These are phyloP conservation scores for Marsdenia floribunda DNA, from an alignment of 257 asterid species.

Conservation along the genomic window DNA sequence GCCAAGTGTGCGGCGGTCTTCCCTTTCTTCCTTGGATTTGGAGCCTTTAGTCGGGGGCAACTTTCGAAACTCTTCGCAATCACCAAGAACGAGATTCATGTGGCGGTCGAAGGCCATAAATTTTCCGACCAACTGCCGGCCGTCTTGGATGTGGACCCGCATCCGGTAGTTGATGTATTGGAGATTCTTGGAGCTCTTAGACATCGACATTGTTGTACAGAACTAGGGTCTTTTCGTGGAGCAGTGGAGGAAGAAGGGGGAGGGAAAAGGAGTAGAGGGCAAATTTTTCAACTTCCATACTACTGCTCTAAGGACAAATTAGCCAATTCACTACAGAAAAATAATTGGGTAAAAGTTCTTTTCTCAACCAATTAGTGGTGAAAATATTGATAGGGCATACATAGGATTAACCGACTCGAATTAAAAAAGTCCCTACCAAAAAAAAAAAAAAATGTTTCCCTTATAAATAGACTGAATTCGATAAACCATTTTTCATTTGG, in stretches of 20 bases:
- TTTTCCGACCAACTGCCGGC: constrained; percentile 83
- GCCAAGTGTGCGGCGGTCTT: constrained; percentile 90
- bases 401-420: no score
- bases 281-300: no score
- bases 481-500: no score
- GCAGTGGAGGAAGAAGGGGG: not conserved
- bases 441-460: no score
- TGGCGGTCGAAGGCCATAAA: constrained; percentile 98
- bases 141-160: constrained; percentile 92
- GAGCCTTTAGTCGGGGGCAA: constrained; percentile 77
- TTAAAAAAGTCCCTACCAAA: no score
- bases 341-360: no score
- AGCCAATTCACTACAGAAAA: no score
- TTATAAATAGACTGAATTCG: no score
- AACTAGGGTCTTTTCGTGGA: constrained; percentile 28
- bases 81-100: constrained; percentile 93
- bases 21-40: constrained; percentile 78
- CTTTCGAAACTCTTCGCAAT: constrained; percentile 89
- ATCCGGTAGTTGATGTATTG: constrained; percentile 89
- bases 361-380: no score
- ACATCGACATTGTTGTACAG: constrained; percentile 67
- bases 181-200: constrained; percentile 92
- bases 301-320: no score
- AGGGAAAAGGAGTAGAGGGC: no score
- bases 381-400: no score